Evolutionary conservation across 768 basidiomycete genomes (phyloP), one percentile per base, ranked within the genome.

Genomic region (Pulveroboletus sp.): DNA sequence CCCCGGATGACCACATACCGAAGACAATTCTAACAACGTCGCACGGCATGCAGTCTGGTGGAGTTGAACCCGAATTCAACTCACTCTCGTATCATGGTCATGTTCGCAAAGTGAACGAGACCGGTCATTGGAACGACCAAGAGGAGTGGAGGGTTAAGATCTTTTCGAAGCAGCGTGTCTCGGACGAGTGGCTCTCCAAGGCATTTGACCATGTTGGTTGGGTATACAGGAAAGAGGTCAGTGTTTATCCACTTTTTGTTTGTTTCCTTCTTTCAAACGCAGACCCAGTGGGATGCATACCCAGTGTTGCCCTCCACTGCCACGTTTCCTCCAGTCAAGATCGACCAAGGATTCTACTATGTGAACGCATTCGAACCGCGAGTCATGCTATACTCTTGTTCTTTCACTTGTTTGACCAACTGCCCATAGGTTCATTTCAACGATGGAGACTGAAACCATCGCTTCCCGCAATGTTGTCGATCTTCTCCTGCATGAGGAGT

Each of bases 371-470:
- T 96, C 55, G 95, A 98, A 71, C 84, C 91, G 81, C 88, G 70
- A 61, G 84, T 79, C 11, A 40, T 13, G 46, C 43, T 47, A 2
- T 10, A n/a, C 15, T 45, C 40, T 37, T 26, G 36, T 40, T 15
- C 31, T 27, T 49, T 52, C 26, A 17, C n/a, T 15, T 37, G 18
- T 39, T 35, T 52, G 39, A 48, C 43, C 43, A 35, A 26, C 42
- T 10, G 5, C 24, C 15, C 15, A 9, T 52, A 89, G 88, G 30
- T 80, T 91, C 58, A 86, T 93, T 40, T 89, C 84, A 13, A 92
- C 91, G 6, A 96, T 97, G 94, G 94, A 97, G 68, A 94, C 93
- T 0, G 84, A 93, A 69, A 92, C 89, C 0, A 66, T 95, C 30
- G 77, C 89, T 0, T 81, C 89, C 1, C 81, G 91, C 30, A 93